phyloP scores from a whole-genome alignment of 129 eudicot genomes.

The Arctium lappa region DNA sequence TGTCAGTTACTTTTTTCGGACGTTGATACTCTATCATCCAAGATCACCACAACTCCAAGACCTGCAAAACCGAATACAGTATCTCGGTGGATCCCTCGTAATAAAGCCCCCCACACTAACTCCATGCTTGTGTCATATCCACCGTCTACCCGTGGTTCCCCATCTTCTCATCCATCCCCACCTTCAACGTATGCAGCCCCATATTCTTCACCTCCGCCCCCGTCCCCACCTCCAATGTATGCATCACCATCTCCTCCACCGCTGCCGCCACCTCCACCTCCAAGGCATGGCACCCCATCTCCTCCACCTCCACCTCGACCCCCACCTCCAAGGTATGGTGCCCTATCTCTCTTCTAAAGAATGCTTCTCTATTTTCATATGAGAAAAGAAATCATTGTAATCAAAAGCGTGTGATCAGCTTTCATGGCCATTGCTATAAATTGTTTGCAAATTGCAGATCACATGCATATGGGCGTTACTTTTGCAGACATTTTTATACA shows the following conservation, averaged over 20 bases:
- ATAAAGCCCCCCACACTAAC: slow-evolving; percentile 76
- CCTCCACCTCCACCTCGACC: slow-evolving; percentile 31
- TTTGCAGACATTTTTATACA: neutral
- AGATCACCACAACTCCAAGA: slow-evolving; percentile 40
- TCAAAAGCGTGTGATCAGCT: neutral
- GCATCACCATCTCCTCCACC: neutral
- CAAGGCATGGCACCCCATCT: slow-evolving; percentile 20
- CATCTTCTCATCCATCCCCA: slow-evolving; percentile 2
- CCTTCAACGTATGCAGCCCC: slow-evolving; percentile 1
- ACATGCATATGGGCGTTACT: neutral
- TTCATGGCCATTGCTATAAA: neutral
- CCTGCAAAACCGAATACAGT: slow-evolving; percentile 60
- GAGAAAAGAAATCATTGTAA: neutral
- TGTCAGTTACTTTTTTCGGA: slow-evolving; percentile 88
- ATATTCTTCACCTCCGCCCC: too few relatives aligned
- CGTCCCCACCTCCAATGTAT: neutral
- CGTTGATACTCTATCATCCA: slow-evolving; percentile 54
- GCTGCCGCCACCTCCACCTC: slow-evolving; percentile 4
- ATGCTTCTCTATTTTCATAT: neutral
- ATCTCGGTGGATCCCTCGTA: slow-evolving; percentile 88
- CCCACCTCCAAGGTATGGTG: slow-evolving; percentile 18
- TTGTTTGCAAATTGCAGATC: neutral
- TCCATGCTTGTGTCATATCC: slow-evolving; percentile 71
- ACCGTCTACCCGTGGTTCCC: slow-evolving; percentile 47
- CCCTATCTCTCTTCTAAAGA: neutral